A percentile compares a stretch with the other conserved stretches of the same genome.
These are phyloP conservation scores for Zygoascus bituminiphila DNA, from an alignment of 805 yeast genomes.

Conservation along the genomic window DNA sequence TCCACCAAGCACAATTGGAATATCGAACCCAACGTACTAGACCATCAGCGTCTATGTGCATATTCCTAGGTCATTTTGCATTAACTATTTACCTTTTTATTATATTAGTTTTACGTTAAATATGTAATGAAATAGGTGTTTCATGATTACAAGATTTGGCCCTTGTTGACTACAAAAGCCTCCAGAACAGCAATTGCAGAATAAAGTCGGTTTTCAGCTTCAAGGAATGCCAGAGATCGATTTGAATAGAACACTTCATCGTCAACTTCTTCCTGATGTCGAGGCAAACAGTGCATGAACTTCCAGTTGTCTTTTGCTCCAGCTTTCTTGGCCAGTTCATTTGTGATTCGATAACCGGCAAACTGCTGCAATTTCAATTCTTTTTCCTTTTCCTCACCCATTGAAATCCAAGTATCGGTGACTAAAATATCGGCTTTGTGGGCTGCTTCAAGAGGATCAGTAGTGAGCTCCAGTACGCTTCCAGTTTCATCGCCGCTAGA, in stretches of 20 bases:
- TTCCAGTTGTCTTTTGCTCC: conserved; percentile 61
- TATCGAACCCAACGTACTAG: conserved; percentile 13
- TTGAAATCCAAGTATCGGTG: conserved; percentile 95
- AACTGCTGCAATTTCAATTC: conserved; percentile 67
- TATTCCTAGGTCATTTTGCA: no score
- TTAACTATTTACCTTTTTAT: no score
- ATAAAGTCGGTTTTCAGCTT: conserved; percentile 92
- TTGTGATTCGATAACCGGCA: conserved; percentile 76
- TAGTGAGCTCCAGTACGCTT: conserved; percentile 43
- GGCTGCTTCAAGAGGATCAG: conserved; percentile 71
- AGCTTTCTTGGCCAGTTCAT: conserved; percentile 50
- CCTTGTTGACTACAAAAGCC: conserved; percentile 79
- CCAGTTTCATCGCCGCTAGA: conserved; percentile 38
- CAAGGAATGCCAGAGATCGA: conserved; percentile 80
- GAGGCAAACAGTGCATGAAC: conserved; percentile 97
- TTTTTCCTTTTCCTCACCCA: conserved; percentile 92
- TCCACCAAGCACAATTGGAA: conserved; percentile 13
- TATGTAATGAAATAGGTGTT: not conserved
- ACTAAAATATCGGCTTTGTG: conserved; percentile 72
- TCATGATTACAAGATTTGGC: conserved; percentile 24
- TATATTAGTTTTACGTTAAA: not conserved
- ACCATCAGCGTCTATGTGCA: conserved; percentile 10
- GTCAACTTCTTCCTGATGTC: conserved; percentile 88
- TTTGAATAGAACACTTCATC: conserved; percentile 88
- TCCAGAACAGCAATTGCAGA: conserved; percentile 95